Evolutionary conservation across 2,329 filamentous ascomycete genomes (phyloP).

Genomic region (Aspergillus quadrilineatus): DNA sequence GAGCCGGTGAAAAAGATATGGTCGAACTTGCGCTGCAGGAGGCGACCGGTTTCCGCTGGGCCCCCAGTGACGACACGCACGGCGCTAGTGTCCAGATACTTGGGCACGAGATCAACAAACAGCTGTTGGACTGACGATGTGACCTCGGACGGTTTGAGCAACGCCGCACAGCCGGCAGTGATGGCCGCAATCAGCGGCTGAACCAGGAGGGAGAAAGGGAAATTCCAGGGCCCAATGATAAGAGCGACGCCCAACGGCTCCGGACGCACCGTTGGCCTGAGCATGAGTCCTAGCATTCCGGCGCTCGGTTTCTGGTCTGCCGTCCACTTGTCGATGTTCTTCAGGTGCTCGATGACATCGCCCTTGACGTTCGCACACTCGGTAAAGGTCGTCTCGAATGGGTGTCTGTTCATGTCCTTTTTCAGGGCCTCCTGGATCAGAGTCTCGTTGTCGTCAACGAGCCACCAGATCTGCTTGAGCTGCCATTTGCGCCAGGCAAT

Average conservation of each 20-base stretch:
- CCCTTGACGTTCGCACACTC: constrained; percentile 35
- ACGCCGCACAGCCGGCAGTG: constrained; percentile 42
- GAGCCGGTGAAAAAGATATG: constrained; percentile 52
- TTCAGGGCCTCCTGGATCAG: constrained; percentile 34
- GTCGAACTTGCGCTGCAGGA: constrained; percentile 43
- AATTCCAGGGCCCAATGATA: constrained; percentile 51
- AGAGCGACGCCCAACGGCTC: constrained; percentile 48
- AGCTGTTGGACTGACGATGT: constrained; percentile 36
- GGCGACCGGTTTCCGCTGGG: constrained; percentile 35
- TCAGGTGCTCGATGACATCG: constrained; percentile 40
- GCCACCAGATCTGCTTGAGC: constrained; percentile 45
- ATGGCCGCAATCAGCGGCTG: constrained; percentile 46
- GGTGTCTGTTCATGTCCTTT: constrained; percentile 37
- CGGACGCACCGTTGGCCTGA: constrained; percentile 36
- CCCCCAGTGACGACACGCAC: constrained; percentile 40
- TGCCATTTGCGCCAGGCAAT: constrained; percentile 45
- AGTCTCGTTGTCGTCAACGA: constrained; percentile 42
- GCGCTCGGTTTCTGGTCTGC: constrained; percentile 32
- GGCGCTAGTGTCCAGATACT: constrained; percentile 45
- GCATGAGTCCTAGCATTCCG: constrained; percentile 32
- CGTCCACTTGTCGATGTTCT: constrained; percentile 44
- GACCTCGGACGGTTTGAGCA: constrained; percentile 48
- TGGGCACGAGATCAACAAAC: constrained; percentile 40
- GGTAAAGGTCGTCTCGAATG: constrained; percentile 32
- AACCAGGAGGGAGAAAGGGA: constrained; percentile 41